phyloP scores from a whole-genome alignment of 2,329 filamentous ascomycete genomes.

The Allantophomopsis cytisporea region DNA sequence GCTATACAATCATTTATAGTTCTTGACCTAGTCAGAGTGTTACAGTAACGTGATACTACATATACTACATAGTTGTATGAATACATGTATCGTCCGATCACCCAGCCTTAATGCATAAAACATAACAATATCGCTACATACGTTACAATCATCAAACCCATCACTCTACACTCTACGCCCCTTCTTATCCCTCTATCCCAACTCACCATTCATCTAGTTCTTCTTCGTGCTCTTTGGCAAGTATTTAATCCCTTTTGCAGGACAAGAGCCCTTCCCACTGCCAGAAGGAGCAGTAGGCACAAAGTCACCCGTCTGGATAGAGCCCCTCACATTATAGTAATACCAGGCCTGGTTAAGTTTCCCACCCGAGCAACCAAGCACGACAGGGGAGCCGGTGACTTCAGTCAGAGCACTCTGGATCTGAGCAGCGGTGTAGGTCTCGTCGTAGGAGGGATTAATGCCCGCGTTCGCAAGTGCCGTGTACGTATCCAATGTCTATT shows the following conservation, averaged over 20 bases:
- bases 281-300: conserved; percentile 16
- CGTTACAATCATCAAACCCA: too few relatives aligned
- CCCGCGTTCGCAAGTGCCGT: conserved; percentile 43
- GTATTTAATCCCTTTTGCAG: background rate
- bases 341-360: conserved; percentile 37
- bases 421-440: conserved; percentile 22
- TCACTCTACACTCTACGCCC: too few relatives aligned
- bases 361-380: conserved; percentile 25
- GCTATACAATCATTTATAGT: too few relatives aligned
- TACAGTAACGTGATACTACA: too few relatives aligned
- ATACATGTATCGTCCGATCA: too few relatives aligned
- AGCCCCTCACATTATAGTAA: conserved; percentile 32
- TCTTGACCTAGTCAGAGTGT: too few relatives aligned
- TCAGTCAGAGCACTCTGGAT: conserved; percentile 24
- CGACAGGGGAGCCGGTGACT: conserved; percentile 26
- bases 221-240: background rate
- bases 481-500: conserved; percentile 4
- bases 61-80: too few relatives aligned
- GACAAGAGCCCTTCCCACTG: background rate
- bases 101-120: too few relatives aligned
- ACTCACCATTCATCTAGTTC: too few relatives aligned
- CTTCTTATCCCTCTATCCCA: too few relatives aligned
- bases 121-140: too few relatives aligned
- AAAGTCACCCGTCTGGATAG: conserved; percentile 30
- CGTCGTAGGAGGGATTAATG: conserved; percentile 28